These are phyloP conservation scores for Alternaria sp. DNA, from an alignment of 2,329 filamentous ascomycete genomes.

Conservation along the genomic window DNA sequence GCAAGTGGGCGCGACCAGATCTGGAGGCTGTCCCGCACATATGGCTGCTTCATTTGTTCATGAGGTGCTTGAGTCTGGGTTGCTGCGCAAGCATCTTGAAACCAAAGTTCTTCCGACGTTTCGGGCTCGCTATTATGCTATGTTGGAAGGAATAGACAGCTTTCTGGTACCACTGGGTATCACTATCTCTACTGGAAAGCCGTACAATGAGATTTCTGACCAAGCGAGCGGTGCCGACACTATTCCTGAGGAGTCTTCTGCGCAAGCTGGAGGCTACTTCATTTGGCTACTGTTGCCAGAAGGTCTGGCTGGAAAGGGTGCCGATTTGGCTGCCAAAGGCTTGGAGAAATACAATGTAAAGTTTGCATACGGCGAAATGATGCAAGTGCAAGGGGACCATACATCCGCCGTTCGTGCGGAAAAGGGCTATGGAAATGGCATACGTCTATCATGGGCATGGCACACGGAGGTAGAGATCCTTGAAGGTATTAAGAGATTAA, in stretches of 20 bases:
- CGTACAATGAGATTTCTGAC: not conserved
- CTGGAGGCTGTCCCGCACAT: conserved; percentile 63
- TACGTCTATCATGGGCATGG: conserved; percentile 24
- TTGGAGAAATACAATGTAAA: conserved; percentile 66
- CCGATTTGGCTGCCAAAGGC: conserved; percentile 49
- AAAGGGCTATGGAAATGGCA: conserved; percentile 16
- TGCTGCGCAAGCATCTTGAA: conserved; percentile 58
- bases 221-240: not conserved
- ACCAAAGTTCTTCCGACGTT: conserved; percentile 60
- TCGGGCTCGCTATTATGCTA: conserved; percentile 54
- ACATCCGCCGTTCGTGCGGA: conserved; percentile 5
- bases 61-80: conserved; percentile 56
- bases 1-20: conserved; percentile 58
- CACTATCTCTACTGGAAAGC: not conserved
- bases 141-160: conserved; percentile 63
- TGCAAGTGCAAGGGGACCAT: conserved; percentile 56
- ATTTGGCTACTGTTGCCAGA: not conserved
- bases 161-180: conserved; percentile 58
- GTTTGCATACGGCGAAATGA: conserved; percentile 70
- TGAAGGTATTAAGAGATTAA: conserved; percentile 17
- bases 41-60: conserved; percentile 60
- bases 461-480: conserved; percentile 17
- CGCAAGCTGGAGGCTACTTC: not conserved
- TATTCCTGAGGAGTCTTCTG: no score
- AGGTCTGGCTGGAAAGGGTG: not conserved